Base-by-base conservation (phyloP, 179 eudicot species). In the Actinidia arguta region DNA sequence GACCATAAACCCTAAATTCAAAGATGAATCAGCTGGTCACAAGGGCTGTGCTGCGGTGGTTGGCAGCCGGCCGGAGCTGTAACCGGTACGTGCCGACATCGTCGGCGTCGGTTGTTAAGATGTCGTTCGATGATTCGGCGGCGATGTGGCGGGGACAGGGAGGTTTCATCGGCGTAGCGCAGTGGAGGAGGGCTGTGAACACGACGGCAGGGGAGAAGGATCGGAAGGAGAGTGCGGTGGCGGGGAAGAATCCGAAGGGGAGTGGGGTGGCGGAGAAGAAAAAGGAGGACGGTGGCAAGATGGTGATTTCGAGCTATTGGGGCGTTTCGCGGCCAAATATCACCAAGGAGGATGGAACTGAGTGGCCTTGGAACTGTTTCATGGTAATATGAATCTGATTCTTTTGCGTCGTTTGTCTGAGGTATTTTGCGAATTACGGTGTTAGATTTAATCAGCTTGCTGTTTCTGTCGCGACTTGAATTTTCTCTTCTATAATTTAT, bases 301-400 rank as follows among this genome's bases (percentile, higher is more conserved):
- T 78, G 73, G 67, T 79, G 82, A 83, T 80, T 81, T 89, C 92
- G 47, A 95, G 96, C 86, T 95, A 95, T 62, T 95, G 98, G 98
- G 93, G 96, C 13, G 71, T 93, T 81, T 78, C 88, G 47, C 82
- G 88, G 90, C 85, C 88, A 0, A 93, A 88, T 80, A 75, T 93
- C 16, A 85, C 83, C 1, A 88, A 87, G 17, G 94, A 89, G 66
- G 98, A 95, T 82, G 97, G 98, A 13, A 84, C 93, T 27, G 94
- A 85, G 75, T 95, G 98, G 97, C 89, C 93, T 36, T 95, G 98
- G 98, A 95, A 95, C 51, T 91, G 94, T n/a, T 95, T 95, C 81
- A 95, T 92, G 98, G 98, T 95, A 91, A 78, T 36, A 3, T 27
- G 18, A 8, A 36, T 69, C 75, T 82, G 48, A 36, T 76, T 16